Base-by-base conservation (phyloP, 495 filamentous ascomycete genomes). In the Penicillium pulvis region DNA sequence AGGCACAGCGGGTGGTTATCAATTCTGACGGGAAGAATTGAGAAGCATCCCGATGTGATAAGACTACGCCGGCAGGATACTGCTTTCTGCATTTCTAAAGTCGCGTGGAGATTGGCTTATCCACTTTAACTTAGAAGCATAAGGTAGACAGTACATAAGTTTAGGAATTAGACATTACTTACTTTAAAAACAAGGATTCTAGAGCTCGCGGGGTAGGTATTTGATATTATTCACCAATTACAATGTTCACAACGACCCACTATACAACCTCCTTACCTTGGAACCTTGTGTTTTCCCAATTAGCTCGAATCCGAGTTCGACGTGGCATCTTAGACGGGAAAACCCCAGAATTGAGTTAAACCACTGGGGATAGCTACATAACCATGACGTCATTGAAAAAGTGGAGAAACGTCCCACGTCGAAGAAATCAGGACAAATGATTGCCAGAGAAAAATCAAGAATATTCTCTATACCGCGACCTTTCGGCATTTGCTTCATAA, bases 1-100 rank as follows among this genome's bases (percentile, higher is more conserved):
- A 63, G 53, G 53, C 63, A 6, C 56, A 65, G 20, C 42, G 45
- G n/a, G 63, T 65, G 23, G 16, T 53, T 12, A n/a, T 51, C 24
- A 48, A n/a, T 17, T 17, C 16, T 1, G 16, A 41, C 16, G 39
- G 39, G 16, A 41, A 41, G 2, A 12, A 41, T 41, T 41, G 39
- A 41, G 16, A 41, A 5, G 39, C 14, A 17, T 16, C 17, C 6
- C 14, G 36, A 3, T 41, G 39, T 41, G 14, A 41, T 12, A 36
- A 36, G 10, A 28, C 20, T 28, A 28, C 4, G 4, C 28, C 4
- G 4, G 28, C 28, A 28, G 4, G 28, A 2, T 28, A 4, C 28
- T 28, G 28, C 28, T 28, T 6, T 28, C 4, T 0, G 28, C 6
- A 4, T 0, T 28, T 28, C 4, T 2, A 28, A 28, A 7, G 6